Conservation (phyloP, 441 rosid genomes). For the Erodium texanum region DNA sequence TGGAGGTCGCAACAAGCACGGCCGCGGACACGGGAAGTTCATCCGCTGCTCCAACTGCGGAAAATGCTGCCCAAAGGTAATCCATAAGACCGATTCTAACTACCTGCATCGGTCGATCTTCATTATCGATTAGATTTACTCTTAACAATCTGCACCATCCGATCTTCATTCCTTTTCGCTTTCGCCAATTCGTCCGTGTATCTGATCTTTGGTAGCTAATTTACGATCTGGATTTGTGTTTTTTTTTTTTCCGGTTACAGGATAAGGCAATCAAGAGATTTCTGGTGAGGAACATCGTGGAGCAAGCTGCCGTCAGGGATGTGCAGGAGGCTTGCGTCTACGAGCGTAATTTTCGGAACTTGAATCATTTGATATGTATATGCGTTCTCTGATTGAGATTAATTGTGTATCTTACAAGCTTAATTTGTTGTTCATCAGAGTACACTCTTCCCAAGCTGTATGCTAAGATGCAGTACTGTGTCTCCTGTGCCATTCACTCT, state of each 20-base stretch:
- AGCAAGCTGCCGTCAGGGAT: conserved; percentile 92
- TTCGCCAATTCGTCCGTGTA: background rate
- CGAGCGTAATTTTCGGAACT: conserved; percentile 39
- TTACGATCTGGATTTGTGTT: background rate
- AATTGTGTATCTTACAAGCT: background rate
- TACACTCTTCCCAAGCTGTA: conserved; percentile 71
- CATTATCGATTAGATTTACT: background rate
- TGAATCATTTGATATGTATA: too few species aligned
- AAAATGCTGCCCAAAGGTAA: conserved; percentile 83
- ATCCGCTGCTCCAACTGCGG: conserved; percentile 97
- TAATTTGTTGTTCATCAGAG: conserved; percentile 22
- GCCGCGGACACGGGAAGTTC: conserved; percentile 84
- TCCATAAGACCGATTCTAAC: background rate
- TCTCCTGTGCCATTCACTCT: conserved; percentile 79
- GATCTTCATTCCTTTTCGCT: background rate
- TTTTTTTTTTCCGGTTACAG: conserved; percentile 17
- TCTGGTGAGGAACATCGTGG: conserved; percentile 86
- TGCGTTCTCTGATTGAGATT: background rate
- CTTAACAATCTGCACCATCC: background rate
- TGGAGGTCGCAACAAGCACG: conserved; percentile 94
- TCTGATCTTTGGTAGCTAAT: background rate
- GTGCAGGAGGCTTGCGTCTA: conserved; percentile 86
- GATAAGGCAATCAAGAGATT: conserved; percentile 92
- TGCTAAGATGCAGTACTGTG: too few species aligned
- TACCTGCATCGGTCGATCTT: background rate